Conservation (phyloP, 768 basidiomycete species). For the Tulasnella sp. region DNA sequence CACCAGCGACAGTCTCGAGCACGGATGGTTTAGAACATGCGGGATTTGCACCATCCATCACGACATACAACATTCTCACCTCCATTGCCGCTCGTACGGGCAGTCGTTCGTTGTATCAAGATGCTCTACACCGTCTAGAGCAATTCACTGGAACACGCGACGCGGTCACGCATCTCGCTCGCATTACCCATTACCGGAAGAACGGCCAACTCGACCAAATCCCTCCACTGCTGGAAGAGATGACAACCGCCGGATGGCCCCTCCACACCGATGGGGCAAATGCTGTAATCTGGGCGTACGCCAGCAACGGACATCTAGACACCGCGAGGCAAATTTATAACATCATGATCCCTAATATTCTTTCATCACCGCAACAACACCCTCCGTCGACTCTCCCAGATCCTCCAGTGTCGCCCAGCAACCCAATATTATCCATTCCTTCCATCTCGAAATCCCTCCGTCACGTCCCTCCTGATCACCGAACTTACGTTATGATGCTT, state of each 20-base stretch:
- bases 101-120: not conserved
- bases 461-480: conserved; percentile 47
- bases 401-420: not conserved
- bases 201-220: conserved; percentile 46
- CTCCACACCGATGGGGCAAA: conserved; percentile 63
- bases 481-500: conserved; percentile 62
- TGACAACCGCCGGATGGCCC: conserved; percentile 44
- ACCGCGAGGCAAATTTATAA: conserved; percentile 57
- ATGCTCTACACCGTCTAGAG: conserved; percentile 4
- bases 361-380: not conserved
- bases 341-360: conserved; percentile 34
- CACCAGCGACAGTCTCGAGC: not conserved
- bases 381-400: not conserved
- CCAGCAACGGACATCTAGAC: conserved; percentile 44
- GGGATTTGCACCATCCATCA: conserved; percentile 47
- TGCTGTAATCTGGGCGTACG: conserved; percentile 62
- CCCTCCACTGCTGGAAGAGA: conserved; percentile 46
- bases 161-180: conserved; percentile 55
- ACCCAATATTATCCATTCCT: conserved; percentile 27
- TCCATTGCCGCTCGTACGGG: conserved; percentile 7
- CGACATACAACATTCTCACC: conserved; percentile 50
- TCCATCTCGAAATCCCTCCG: conserved; percentile 28
- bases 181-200: conserved; percentile 49
- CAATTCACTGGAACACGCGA: conserved; percentile 45
- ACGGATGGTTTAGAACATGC: not conserved